Evolutionary conservation across 306 rosid genomes (phyloP), one percentile per base, ranked within the genome.

Genomic region (Rosa persica): DNA sequence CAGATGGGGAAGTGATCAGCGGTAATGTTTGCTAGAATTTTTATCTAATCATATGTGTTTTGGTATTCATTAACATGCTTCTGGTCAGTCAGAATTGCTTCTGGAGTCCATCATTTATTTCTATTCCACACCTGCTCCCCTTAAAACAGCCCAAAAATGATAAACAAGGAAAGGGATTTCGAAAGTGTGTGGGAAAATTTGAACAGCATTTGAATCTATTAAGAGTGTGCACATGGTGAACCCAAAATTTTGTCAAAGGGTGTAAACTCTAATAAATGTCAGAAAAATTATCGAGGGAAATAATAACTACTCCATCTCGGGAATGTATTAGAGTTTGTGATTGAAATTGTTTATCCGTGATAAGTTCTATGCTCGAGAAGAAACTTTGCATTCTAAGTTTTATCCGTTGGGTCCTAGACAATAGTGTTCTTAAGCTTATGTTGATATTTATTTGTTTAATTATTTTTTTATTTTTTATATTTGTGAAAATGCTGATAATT

Each of bases 1-100:
- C 93, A 42, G 96, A 89, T 72, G 98, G 98, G 67, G 93, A 89
- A 90, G 96, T 93, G 78, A 91, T 92, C 72, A 95, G 98, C 36
- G 97, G 98, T 95, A 94, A 85, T 74, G n/a, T 64, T 61, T 64
- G 44, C 30, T 73, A 55, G 38, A 62, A 20, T 20, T 67, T 30
- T 47, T 74, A 2, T 67, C 70, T 46, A 6, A 4, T 1, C 34
- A 19, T 42, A 16, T 11, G 0, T 22, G 17, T 19, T 65, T 66
- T 79, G 51, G 49, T 12, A 11, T 67, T 8, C 11, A 25, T 6
- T 38, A 39, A 65, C 36, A 7, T 47, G 61, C 34, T 48, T 49
- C 12, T 77, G 74, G 16, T 49, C 34, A 51, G 27, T 62, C 42
- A 15, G 9, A 22, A 2, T 6, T 16, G 42, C 42, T 47, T 71